Conservation (phyloP, 129 eudicot genomes). For the Sambucus nigra region DNA sequence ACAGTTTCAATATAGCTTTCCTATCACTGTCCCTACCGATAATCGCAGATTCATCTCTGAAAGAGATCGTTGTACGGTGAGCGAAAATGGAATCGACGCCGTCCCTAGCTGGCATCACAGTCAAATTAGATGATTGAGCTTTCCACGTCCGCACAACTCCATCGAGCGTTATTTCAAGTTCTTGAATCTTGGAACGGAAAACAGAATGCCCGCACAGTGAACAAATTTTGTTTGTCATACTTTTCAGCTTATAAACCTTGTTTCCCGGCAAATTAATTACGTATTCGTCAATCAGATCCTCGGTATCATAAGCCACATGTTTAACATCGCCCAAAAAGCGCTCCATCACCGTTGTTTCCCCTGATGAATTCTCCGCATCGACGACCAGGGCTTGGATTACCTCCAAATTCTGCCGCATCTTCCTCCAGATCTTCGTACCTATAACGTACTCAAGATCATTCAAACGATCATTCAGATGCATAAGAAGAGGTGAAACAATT, state of each 20-base stretch:
- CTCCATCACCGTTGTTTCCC: not conserved
- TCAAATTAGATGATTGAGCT: too few relatives aligned
- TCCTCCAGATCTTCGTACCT: not conserved
- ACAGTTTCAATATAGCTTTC: not conserved
- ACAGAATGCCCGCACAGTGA: not conserved
- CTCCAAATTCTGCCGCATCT: not conserved
- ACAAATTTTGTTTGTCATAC: not conserved
- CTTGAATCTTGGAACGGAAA: not conserved
- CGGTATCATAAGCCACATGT: not conserved
- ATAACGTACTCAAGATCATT: not conserved
- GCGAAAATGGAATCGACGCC: not conserved
- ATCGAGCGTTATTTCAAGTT: too few relatives aligned
- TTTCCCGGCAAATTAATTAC: not conserved
- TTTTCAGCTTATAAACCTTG: not conserved
- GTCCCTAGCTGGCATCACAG: too few relatives aligned
- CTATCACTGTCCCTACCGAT: conserved; percentile 9
- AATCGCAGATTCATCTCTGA: not conserved
- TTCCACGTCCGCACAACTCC: too few relatives aligned
- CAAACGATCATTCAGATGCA: not conserved
- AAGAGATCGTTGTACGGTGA: not conserved
- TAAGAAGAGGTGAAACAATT: conserved; percentile 1
- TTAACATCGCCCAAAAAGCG: not conserved
- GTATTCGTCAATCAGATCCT: not conserved
- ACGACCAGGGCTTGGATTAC: not conserved
- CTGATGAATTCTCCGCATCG: not conserved